Percentiles rank a stretch among this genome's conserved stretches.
Evolutionary conservation across 441 rosid species (phyloP).

Genomic region (Metrosideros polymorpha): DNA sequence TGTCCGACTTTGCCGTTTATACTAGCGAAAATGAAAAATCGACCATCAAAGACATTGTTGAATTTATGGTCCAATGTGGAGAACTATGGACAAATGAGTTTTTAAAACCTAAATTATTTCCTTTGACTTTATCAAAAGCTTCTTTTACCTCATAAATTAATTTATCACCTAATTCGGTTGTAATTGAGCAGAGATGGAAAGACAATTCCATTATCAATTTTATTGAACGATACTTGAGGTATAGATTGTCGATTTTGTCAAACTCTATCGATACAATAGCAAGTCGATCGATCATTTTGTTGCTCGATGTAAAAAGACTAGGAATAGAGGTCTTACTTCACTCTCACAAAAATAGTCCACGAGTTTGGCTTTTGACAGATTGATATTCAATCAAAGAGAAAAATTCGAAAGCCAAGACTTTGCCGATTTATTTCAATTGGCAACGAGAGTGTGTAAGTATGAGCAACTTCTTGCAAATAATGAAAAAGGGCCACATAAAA

Average conservation of each 20-base stretch:
- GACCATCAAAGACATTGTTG: no score
- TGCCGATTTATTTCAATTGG: neutral
- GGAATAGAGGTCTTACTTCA: neutral
- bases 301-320: neutral
- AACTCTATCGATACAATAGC: neutral
- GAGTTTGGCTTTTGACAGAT: neutral
- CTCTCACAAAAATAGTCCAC: neutral
- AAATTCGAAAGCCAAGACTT: neutral
- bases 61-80: no score
- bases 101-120: no score
- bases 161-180: no score
- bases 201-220: neutral
- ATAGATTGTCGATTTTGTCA: neutral
- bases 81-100: no score
- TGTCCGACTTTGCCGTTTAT: no score
- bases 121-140: no score
- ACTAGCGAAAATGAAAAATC: no score
- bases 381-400: neutral
- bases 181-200: neutral
- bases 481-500: neutral
- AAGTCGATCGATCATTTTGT: no score
- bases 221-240: neutral
- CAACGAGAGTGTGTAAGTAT: neutral
- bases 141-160: no score
- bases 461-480: neutral